These are phyloP conservation scores for Podosphaera fusca DNA, from an alignment of 2,329 filamentous ascomycete species.

Conservation along the genomic window DNA sequence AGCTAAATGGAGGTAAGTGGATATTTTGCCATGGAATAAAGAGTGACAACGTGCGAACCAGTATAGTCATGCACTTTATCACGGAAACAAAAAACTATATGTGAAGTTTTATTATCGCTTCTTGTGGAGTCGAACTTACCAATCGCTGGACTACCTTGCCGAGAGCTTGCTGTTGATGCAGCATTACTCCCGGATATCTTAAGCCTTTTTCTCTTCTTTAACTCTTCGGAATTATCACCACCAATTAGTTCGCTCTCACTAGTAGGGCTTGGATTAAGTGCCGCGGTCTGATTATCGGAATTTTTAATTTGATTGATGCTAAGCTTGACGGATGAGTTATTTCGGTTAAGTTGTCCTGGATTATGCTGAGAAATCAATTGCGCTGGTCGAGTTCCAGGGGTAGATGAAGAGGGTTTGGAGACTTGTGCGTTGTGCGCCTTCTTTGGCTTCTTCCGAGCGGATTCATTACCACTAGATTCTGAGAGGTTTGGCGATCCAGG, in stretches of 20 bases:
- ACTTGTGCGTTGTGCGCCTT: constrained; percentile 31
- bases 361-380: constrained; percentile 4
- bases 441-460: constrained; percentile 55
- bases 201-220: constrained; percentile 35
- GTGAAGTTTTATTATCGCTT: constrained; percentile 4
- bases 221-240: constrained; percentile 40
- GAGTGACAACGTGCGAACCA: background rate
- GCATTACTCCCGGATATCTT: constrained; percentile 23
- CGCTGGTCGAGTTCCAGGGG: constrained; percentile 19
- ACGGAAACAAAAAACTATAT: background rate
- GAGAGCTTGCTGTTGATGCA: constrained; percentile 28
- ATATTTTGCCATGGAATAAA: too few species aligned
- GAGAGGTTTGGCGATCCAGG: constrained; percentile 64
- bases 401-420: constrained; percentile 25
- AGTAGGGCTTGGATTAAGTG: constrained; percentile 23
- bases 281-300: constrained; percentile 10
- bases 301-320: constrained; percentile 13
- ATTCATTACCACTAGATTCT: constrained; percentile 82
- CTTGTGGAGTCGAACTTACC: constrained; percentile 6
- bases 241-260: constrained; percentile 53
- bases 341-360: constrained; percentile 9
- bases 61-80: background rate
- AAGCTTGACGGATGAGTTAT: constrained; percentile 14
- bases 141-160: constrained; percentile 33
- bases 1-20: background rate